phyloP scores from a whole-genome alignment of 2,329 filamentous ascomycete species.

The Cryphonectria nitschkei region DNA sequence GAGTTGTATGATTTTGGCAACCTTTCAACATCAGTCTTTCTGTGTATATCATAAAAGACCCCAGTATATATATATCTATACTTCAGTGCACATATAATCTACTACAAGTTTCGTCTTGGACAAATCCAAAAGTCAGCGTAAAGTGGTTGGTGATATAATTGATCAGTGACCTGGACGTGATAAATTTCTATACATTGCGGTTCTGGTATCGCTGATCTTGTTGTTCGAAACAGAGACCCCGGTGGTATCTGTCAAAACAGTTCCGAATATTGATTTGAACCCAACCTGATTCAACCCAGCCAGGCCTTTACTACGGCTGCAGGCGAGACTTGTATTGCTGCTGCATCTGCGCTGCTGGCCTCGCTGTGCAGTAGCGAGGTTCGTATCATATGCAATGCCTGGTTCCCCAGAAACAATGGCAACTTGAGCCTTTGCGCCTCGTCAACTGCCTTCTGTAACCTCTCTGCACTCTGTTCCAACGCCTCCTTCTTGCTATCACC shows the following conservation, averaged over 20 bases:
- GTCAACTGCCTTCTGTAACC: conserved; percentile 44
- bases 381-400: conserved; percentile 44
- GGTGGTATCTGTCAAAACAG: too few species aligned
- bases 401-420: conserved; percentile 45
- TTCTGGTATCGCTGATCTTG: neutral
- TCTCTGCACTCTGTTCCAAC: conserved; percentile 37
- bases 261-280: too few species aligned
- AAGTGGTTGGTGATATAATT: neutral
- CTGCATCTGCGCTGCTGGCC: neutral
- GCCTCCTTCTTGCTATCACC: neutral
- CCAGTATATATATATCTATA: neutral
- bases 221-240: too few species aligned
- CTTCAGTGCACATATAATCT: neutral
- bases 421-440: conserved; percentile 48
- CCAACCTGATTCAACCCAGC: neutral
- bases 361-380: conserved; percentile 5
- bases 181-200: too few species aligned
- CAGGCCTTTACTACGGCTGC: conserved; percentile 25
- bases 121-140: neutral
- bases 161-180: neutral
- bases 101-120: neutral
- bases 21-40: neutral
- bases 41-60: neutral
- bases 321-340: neutral
- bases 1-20: neutral